Percentiles rank a stretch among this genome's conserved stretches.
Conservation (phyloP, 2,329 filamentous ascomycete species). For the Phialocephala sp. region DNA sequence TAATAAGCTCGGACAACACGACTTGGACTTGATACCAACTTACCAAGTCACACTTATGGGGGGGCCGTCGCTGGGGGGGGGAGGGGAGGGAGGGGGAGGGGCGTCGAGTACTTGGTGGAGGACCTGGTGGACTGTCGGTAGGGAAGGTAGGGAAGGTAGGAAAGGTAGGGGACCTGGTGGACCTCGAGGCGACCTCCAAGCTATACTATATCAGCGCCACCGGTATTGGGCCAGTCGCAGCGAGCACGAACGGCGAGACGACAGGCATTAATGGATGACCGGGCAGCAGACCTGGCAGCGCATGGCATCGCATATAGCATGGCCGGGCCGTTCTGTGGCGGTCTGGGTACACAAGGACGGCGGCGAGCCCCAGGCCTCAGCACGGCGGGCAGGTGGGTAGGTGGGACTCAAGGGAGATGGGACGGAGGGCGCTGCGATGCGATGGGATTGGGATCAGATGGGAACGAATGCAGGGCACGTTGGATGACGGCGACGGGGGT, state of each 20-base stretch:
- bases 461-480: constrained; percentile 3
- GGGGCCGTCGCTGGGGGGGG: constrained; percentile 14
- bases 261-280: constrained; percentile 22
- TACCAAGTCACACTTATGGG: constrained; percentile 26
- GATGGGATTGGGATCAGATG: constrained; percentile 7
- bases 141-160: no score
- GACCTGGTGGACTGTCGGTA: no score
- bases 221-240: constrained; percentile 12
- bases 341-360: neutral
- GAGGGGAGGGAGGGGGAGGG: neutral
- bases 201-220: constrained; percentile 27
- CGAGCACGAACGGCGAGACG: neutral
- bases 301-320: constrained; percentile 9
- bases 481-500: constrained; percentile 8
- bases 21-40: constrained; percentile 26
- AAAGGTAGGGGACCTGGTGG: no score
- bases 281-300: constrained; percentile 3
- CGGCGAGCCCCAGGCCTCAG: neutral
- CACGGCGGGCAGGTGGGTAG: neutral
- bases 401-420: constrained; percentile 1
- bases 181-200: constrained; percentile 21
- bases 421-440: neutral
- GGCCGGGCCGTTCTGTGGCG: constrained; percentile 7
- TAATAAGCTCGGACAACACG: constrained; percentile 33
- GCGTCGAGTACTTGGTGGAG: no score